Percentiles rank a stretch among this genome's conserved stretches.
These are phyloP conservation scores for Begonia loranthoides DNA, from an alignment of 306 rosid species.

Conservation along the genomic window DNA sequence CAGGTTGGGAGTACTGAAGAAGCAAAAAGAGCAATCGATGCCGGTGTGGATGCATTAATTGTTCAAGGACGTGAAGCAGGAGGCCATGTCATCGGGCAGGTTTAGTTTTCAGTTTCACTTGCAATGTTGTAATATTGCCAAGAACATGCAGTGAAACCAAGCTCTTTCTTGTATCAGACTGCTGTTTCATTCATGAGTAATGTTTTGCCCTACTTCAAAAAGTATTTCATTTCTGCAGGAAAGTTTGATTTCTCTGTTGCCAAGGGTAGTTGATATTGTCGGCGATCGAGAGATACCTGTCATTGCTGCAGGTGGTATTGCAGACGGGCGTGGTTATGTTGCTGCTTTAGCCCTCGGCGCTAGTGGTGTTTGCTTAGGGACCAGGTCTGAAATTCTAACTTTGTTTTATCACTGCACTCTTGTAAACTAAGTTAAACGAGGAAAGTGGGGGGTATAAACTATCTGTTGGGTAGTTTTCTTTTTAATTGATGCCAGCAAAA, in stretches of 20 bases:
- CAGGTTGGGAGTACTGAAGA: slow-evolving; percentile 47
- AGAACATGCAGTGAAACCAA: too few species aligned
- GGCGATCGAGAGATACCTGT: slow-evolving; percentile 52
- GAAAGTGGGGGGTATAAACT: too few species aligned
- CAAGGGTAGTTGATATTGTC: slow-evolving; percentile 69
- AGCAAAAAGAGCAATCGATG: slow-evolving; percentile 49
- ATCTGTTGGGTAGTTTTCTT: too few species aligned
- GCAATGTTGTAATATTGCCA: not conserved
- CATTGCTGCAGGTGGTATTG: slow-evolving; percentile 78
- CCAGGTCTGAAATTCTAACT: slow-evolving; percentile 38
- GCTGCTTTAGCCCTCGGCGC: slow-evolving; percentile 94
- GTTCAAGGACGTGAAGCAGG: slow-evolving; percentile 94
- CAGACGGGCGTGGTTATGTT: slow-evolving; percentile 68
- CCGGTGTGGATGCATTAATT: slow-evolving; percentile 67
- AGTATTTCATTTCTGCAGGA: slow-evolving; percentile 27
- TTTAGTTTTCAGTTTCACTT: slow-evolving; percentile 11
- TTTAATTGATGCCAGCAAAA: too few species aligned
- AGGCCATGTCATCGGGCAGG: slow-evolving; percentile 87
- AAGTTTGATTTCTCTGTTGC: slow-evolving; percentile 49
- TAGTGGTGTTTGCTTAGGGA: slow-evolving; percentile 58
- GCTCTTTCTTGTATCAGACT: too few species aligned
- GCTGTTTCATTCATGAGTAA: too few species aligned
- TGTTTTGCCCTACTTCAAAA: too few species aligned
- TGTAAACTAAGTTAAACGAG: too few species aligned
- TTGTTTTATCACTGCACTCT: not conserved